Percentiles rank a stretch among this genome's conserved stretches.
Evolutionary conservation across 345 rosid species (phyloP).

Genomic region (Brassica rapa): DNA sequence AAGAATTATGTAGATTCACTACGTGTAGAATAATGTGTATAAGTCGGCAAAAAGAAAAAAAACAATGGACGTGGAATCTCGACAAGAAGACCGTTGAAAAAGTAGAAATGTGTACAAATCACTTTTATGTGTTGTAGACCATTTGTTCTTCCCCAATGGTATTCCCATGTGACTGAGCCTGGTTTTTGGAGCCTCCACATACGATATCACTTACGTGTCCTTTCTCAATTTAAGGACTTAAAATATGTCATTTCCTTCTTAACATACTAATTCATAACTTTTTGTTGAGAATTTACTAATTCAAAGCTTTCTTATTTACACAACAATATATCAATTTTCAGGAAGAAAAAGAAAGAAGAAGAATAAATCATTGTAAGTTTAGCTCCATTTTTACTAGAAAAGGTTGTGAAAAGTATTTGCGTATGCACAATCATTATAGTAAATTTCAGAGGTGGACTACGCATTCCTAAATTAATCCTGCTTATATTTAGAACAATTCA

Average conservation of each 20-base stretch:
- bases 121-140: conserved; percentile 29
- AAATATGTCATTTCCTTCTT: neutral
- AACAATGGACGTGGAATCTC: conserved; percentile 16
- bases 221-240: neutral
- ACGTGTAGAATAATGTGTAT: neutral
- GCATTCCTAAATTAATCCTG: neutral
- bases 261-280: neutral
- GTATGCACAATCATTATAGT: too few relatives aligned
- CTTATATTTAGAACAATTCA: neutral
- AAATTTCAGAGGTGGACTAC: neutral
- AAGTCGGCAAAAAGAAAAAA: neutral
- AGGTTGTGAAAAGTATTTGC: too few relatives aligned
- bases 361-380: neutral
- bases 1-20: neutral
- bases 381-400: neutral
- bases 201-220: conserved; percentile 18
- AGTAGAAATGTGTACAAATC: conserved; percentile 12
- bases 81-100: conserved; percentile 25
- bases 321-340: neutral
- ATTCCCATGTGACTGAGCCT: conserved; percentile 18
- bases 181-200: conserved; percentile 1
- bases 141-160: neutral
- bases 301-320: too few relatives aligned
- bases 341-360: neutral
- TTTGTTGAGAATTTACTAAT: neutral